These are phyloP conservation scores for Apophysomyces variabilis DNA, from an alignment of 371 early-diverging fungal species.

Conservation along the genomic window DNA sequence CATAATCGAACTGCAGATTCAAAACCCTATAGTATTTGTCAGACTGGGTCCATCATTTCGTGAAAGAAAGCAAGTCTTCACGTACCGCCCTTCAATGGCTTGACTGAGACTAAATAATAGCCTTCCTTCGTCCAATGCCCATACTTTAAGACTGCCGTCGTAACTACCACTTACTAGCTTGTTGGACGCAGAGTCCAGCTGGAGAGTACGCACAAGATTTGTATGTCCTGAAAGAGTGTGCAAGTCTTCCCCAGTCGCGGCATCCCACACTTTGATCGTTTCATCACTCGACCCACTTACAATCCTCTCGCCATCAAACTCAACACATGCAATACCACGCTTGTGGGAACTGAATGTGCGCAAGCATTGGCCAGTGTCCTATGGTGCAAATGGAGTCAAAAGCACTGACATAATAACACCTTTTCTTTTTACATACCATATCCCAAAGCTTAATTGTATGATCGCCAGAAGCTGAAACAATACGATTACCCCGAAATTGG, in stretches of 20 bases:
- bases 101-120: conserved; percentile 56
- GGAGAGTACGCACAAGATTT: conserved; percentile 80
- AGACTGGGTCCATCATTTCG: not conserved
- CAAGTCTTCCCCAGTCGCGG: conserved; percentile 68
- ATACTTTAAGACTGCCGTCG: conserved; percentile 87
- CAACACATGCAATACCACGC: conserved; percentile 85
- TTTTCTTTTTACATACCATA: conserved; percentile 24
- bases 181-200: conserved; percentile 44
- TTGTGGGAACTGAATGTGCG: conserved; percentile 58
- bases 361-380: conserved; percentile 60
- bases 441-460: conserved; percentile 74
- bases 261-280: conserved; percentile 86
- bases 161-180: conserved; percentile 82
- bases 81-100: conserved; percentile 70
- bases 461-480: conserved; percentile 85
- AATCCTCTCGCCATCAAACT: conserved; percentile 74
- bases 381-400: conserved; percentile 46
- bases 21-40: conserved; percentile 69
- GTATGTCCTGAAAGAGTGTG: conserved; percentile 74
- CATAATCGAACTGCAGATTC: conserved; percentile 82
- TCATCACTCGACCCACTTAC: conserved; percentile 86
- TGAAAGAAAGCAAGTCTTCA: conserved; percentile 9
- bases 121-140: conserved; percentile 67
- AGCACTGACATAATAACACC: conserved; percentile 47
- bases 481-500: conserved; percentile 56